Evolutionary conservation across 2,329 filamentous ascomycete genomes (phyloP), one percentile per base, ranked within the genome.

Genomic region (Thermoascus crustaceus): DNA sequence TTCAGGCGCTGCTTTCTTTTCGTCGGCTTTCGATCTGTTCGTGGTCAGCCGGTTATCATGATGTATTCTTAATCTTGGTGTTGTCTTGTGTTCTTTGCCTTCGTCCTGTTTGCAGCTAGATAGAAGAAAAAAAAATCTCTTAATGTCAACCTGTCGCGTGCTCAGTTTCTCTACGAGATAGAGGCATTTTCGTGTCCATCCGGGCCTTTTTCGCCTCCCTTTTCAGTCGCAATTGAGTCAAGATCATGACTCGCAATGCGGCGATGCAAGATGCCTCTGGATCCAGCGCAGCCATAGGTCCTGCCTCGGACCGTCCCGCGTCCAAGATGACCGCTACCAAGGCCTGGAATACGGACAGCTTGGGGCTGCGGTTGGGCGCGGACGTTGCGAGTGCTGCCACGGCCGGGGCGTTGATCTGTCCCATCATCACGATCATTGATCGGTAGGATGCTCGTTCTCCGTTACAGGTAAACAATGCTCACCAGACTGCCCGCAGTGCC

Each of bases 381-480:
- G 86, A 94, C 64, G 60, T 75, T 14, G 59, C 74, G 29, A 80
- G 81, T 50, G 87, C 85, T 1, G 72, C 75, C 2, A 73, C 75
- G 30, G 85, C 87, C 7, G 85, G 82, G 2, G 74, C 73, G 5
- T 66, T 91, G 41, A 82, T 94, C 31, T 85, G 87, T 36, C 87
- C 88, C 1, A 57, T 93, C 24, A 89, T 94, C 44, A 83, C 82
- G 23, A 81, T 91, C 46, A 91, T 95, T 61, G 87, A 94, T 61
- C 78, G 82, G 83, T 88, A 66, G 41, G 66, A 52, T 13, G 10
- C 8, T 30, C 10, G 13, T 29, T 30, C 19, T 33, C 9, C 8
- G 8, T 20, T 10, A 18, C 32, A 16, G 33, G 43, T 34, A 20
- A 20, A 16, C 8, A 1, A 9, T 29, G 8, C 5, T 33, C 16